Evolutionary conservation across 1,284 basidiomycete genomes (phyloP), one percentile per base, ranked within the genome.

Genomic region (Garcileccinum viscosum): DNA sequence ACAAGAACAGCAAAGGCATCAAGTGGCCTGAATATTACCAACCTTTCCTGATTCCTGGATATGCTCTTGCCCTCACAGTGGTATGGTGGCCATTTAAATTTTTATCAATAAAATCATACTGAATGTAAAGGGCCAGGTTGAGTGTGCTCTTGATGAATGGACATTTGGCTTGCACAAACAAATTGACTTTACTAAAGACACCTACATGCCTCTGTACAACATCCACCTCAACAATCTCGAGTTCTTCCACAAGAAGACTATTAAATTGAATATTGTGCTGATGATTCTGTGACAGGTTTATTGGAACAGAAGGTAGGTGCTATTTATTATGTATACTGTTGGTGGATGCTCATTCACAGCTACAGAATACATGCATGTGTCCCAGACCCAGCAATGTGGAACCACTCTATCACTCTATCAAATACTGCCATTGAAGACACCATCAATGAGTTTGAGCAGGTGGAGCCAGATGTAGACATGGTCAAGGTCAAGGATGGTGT

Each of bases 71-170:
- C 5, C 40, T 66, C 3, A 37, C 27, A 1, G 42, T 8, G 9
- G 65, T 66, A 64, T 15, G 24, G n/a, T n/a, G n/a, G n/a, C n/a
- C 9, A 35, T 33, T 15, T n/a, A 35, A 30, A 17, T 56, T 3
- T 15, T 19, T 30, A 17, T 58, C 17, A 53, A 9, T 58, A 30
- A 35, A 35, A 35, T 33, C 22, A 30, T 33, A n/a, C 30, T 59
- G 58, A 59, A 33, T 5, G 12, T 33, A n/a, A 32, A 7, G n/a
- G 22, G 22, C 4, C 12, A 65, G 56, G 11, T 63, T 11, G 15
- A 66, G 17, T 66, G 42, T 22, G 24, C 60, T 4, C 62, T 66
- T 17, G 17, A 63, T 5, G n/a, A 62, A 32, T 65, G 64, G 64
- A 17, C 12, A 19, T 35, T 33, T 1, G 22, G 62, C 8, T 32